A percentile compares a stretch with the other conserved stretches of the same genome.
Conservation (phyloP, 208 protist species). For the Spongospora subterranea region DNA sequence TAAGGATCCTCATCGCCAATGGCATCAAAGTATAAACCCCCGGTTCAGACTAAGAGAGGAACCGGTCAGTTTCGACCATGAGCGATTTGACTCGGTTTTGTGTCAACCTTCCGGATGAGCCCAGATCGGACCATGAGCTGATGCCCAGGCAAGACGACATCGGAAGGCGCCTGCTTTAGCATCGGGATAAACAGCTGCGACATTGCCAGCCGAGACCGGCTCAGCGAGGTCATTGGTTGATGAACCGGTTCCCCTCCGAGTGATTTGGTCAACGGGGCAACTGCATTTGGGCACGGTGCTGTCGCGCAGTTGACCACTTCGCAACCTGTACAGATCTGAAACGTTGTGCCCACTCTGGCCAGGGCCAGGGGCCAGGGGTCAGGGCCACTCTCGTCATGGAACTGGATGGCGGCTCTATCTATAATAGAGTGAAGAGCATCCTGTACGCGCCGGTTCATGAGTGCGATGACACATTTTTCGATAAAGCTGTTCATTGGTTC, state of each 20-base stretch:
- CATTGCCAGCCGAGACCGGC: background rate
- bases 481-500: background rate
- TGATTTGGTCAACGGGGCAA: too few relatives aligned
- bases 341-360: too few relatives aligned
- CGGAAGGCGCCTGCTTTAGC: background rate
- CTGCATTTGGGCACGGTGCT: too few relatives aligned
- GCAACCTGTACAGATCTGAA: too few relatives aligned
- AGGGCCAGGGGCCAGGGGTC: too few relatives aligned
- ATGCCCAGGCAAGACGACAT: slow-evolving; percentile 5
- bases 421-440: too few relatives aligned
- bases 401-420: too few relatives aligned
- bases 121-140: background rate
- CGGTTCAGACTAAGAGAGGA: background rate
- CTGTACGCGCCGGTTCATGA: background rate
- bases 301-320: too few relatives aligned
- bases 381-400: too few relatives aligned
- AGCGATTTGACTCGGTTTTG: background rate
- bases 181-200: background rate
- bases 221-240: background rate
- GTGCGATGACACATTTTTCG: background rate
- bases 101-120: background rate
- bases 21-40: slow-evolving; percentile 38
- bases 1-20: background rate
- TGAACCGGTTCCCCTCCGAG: too few relatives aligned
- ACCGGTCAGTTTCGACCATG: background rate